These are phyloP conservation scores for Boletus insuetus DNA, from an alignment of 768 basidiomycete genomes.

Conservation along the genomic window DNA sequence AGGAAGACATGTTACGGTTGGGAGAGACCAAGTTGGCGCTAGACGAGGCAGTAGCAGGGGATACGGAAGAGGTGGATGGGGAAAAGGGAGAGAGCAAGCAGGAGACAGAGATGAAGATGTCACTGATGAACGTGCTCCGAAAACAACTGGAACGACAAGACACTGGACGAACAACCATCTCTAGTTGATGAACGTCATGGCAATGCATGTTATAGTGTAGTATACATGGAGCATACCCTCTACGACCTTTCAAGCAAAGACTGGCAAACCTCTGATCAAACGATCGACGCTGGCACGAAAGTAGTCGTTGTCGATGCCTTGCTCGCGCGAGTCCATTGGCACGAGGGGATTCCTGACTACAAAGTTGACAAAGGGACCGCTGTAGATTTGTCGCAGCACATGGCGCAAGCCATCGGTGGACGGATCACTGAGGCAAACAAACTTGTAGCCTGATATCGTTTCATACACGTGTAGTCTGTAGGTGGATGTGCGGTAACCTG, in stretches of 20 bases:
- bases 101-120: conserved; percentile 82
- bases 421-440: conserved; percentile 91
- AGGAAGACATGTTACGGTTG: conserved; percentile 92
- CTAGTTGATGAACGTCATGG: conserved; percentile 9
- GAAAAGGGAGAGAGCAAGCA: conserved; percentile 60
- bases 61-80: conserved; percentile 53
- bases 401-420: conserved; percentile 78
- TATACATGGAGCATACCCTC: conserved; percentile 22
- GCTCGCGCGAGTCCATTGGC: conserved; percentile 75
- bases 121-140: conserved; percentile 79
- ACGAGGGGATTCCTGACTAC: conserved; percentile 91
- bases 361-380: conserved; percentile 91
- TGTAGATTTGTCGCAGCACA: conserved; percentile 84
- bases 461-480: conserved; percentile 95
- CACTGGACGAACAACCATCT: not conserved
- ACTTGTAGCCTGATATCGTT: conserved; percentile 89
- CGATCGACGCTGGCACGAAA: conserved; percentile 81
- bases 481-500: conserved; percentile 83
- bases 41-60: conserved; percentile 91
- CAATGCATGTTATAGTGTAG: conserved; percentile 12
- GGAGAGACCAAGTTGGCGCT: conserved; percentile 89
- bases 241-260: conserved; percentile 34
- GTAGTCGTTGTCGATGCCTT: conserved; percentile 91
- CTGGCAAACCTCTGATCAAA: conserved; percentile 58
- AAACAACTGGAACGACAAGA: conserved; percentile 74